These are phyloP conservation scores for Candida sp. DNA, from an alignment of 1,139 yeast genomes.

Conservation along the genomic window DNA sequence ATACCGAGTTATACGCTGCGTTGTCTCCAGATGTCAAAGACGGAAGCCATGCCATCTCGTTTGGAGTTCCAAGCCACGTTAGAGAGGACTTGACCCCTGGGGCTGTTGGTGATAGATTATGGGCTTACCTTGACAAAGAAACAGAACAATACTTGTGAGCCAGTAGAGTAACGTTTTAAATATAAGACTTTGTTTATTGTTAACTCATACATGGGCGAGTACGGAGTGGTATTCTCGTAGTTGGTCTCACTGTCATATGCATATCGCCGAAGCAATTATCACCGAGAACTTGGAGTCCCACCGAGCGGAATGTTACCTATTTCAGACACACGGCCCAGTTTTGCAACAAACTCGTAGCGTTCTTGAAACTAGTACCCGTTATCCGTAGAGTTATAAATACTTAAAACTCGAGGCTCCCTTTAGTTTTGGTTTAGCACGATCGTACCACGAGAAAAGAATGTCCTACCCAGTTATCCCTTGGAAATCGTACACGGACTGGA, in stretches of 20 bases:
- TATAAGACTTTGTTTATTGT: too few relatives aligned
- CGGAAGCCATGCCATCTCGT: slow-evolving; percentile 21
- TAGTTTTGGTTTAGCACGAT: neutral
- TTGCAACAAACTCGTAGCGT: too few relatives aligned
- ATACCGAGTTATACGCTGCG: slow-evolving; percentile 26
- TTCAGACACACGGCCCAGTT: too few relatives aligned
- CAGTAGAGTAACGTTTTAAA: too few relatives aligned
- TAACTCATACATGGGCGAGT: too few relatives aligned
- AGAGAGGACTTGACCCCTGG: slow-evolving; percentile 15
- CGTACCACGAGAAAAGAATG: slow-evolving; percentile 5
- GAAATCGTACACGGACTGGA: slow-evolving; percentile 13
- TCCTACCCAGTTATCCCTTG: slow-evolving; percentile 11
- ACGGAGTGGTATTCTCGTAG: too few relatives aligned
- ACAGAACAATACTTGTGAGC: slow-evolving; percentile 1
- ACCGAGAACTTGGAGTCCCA: too few relatives aligned
- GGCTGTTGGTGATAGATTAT: slow-evolving; percentile 15
- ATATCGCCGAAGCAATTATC: too few relatives aligned
- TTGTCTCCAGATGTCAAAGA: slow-evolving; percentile 20
- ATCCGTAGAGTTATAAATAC: too few relatives aligned
- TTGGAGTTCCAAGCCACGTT: slow-evolving; percentile 26
- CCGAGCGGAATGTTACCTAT: too few relatives aligned
- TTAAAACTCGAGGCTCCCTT: neutral
- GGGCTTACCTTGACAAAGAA: slow-evolving; percentile 13
- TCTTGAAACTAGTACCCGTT: too few relatives aligned
- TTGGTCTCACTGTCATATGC: too few relatives aligned